Evolutionary conservation across 83 land plant genomes (phyloP).

Genomic region (Thuja plicata): DNA sequence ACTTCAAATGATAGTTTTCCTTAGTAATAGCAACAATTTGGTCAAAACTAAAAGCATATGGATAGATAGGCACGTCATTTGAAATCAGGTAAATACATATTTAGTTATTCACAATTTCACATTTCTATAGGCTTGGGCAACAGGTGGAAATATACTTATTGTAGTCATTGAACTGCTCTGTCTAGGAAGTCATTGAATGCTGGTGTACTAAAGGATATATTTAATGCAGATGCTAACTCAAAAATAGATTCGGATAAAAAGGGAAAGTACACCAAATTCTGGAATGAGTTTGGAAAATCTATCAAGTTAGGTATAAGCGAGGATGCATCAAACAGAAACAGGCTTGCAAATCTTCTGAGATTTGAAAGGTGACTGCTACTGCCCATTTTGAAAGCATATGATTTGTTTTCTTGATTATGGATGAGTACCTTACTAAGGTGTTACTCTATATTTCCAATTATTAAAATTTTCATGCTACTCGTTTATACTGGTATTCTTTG

Average conservation of each 20-base stretch:
- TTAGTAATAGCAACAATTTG: too few species aligned
- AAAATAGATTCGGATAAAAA: slow-evolving; percentile 71
- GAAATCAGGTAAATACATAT: slow-evolving; percentile 29
- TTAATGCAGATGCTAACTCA: slow-evolving; percentile 15
- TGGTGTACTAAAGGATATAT: not conserved
- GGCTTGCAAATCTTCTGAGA: slow-evolving; percentile 94
- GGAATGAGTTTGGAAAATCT: slow-evolving; percentile 98
- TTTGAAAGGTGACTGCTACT: slow-evolving; percentile 66
- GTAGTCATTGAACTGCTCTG: not conserved
- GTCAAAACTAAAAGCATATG: not conserved
- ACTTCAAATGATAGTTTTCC: not conserved
- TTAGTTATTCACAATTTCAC: not conserved
- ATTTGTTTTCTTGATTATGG: not conserved
- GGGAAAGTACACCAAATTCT: slow-evolving; percentile 88
- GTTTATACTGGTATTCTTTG: not conserved
- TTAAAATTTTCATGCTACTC: not conserved
- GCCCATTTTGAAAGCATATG: not conserved
- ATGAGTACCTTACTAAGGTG: not conserved
- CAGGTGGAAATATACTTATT: not conserved
- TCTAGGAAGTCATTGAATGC: not conserved
- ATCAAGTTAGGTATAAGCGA: slow-evolving; percentile 97
- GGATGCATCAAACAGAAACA: slow-evolving; percentile 92
- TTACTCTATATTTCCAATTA: not conserved
- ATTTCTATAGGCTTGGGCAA: not conserved
- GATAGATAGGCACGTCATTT: not conserved